Percentiles rank a stretch among this genome's conserved stretches.
Conservation (phyloP, 2,329 filamentous ascomycete genomes). For the Stromatinia cepivora region DNA sequence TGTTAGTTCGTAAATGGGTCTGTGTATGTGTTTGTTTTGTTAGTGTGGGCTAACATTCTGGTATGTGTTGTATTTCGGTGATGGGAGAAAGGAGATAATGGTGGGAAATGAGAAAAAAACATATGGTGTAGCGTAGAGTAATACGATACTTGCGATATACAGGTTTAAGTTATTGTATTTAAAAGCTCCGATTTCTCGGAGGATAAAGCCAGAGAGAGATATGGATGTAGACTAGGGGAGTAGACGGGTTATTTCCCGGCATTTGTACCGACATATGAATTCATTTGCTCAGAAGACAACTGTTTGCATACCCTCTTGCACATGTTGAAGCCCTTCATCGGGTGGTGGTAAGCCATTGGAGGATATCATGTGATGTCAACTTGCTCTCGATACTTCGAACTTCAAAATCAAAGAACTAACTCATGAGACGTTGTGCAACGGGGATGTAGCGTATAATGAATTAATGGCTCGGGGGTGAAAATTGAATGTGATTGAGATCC, state of each 20-base stretch:
- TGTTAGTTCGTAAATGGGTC: slow-evolving; percentile 59
- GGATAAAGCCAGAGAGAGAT: slow-evolving; percentile 56
- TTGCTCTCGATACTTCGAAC: not conserved
- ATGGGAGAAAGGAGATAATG: not conserved
- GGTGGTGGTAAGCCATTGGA: not conserved
- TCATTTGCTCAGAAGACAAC: not conserved
- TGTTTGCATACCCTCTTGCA: not conserved
- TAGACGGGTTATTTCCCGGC: slow-evolving; percentile 55
- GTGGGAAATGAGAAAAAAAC: not conserved
- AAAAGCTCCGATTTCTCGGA: slow-evolving; percentile 54
- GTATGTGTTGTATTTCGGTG: not conserved
- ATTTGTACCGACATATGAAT: slow-evolving; percentile 50
- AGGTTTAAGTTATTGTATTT: slow-evolving; percentile 50
- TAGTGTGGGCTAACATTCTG: not conserved
- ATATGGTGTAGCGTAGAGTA: slow-evolving; percentile 39
- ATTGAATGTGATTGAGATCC: too few relatives aligned
- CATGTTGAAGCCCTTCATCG: slow-evolving; percentile 5
- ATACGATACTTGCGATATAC: slow-evolving; percentile 46
- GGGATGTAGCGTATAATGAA: too few relatives aligned
- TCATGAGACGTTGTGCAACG: too few relatives aligned
- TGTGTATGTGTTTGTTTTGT: slow-evolving; percentile 34
- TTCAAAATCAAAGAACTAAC: too few relatives aligned
- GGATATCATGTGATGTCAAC: not conserved
- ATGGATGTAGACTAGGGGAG: slow-evolving; percentile 56
- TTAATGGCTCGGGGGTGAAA: too few relatives aligned